These are phyloP conservation scores for Penicillium macrosclerotiorum DNA, from an alignment of 495 filamentous ascomycete species.

Conservation along the genomic window DNA sequence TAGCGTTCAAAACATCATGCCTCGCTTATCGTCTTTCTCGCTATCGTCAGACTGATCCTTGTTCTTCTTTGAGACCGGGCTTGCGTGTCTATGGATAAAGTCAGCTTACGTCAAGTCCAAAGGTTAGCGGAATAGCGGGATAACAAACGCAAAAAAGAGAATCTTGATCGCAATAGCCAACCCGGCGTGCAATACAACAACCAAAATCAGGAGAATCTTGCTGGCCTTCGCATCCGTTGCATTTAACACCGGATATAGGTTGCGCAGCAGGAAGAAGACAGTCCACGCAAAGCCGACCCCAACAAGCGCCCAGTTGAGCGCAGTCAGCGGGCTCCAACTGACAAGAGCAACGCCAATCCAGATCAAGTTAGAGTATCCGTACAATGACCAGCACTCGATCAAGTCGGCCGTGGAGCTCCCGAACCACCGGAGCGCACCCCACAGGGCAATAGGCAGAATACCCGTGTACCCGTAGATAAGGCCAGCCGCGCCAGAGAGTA, in stretches of 20 bases:
- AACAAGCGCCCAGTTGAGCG: conserved; percentile 93
- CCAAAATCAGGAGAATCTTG: conserved; percentile 79
- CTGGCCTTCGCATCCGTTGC: conserved; percentile 90
- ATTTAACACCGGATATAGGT: conserved; percentile 89
- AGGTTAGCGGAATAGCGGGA: background rate
- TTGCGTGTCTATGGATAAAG: conserved; percentile 52
- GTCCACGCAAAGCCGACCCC: conserved; percentile 84
- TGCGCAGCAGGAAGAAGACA: conserved; percentile 83
- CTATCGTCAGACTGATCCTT: conserved; percentile 18
- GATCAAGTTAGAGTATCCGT: conserved; percentile 92
- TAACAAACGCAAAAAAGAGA: conserved; percentile 80
- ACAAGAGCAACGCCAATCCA: conserved; percentile 96
- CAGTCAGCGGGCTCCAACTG: conserved; percentile 76
- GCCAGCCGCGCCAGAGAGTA: conserved; percentile 80
- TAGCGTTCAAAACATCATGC: conserved; percentile 28
- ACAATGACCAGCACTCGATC: conserved; percentile 89
- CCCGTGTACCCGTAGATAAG: conserved; percentile 92
- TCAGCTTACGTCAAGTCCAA: conserved; percentile 9
- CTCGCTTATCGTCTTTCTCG: conserved; percentile 28
- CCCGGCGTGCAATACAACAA: conserved; percentile 81
- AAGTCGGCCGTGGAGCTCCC: conserved; percentile 76
- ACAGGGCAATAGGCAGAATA: conserved; percentile 77
- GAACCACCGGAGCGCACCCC: conserved; percentile 90
- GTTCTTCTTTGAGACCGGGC: conserved; percentile 58
- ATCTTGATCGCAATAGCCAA: conserved; percentile 92